phyloP scores from a whole-genome alignment of 495 filamentous ascomycete species.

The Glonium stellatum region DNA sequence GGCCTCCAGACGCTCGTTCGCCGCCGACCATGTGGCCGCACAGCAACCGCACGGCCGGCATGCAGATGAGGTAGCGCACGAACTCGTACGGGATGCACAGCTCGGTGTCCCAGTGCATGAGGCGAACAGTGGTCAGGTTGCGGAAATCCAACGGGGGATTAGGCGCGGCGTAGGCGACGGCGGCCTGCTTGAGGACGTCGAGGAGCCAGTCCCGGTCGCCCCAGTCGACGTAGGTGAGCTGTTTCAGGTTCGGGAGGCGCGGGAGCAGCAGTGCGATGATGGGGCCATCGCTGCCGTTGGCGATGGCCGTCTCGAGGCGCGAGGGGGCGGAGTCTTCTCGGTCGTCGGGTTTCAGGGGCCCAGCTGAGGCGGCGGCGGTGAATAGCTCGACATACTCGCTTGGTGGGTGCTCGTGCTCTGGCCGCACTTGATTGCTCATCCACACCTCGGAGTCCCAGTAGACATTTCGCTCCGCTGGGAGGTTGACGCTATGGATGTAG shows the following conservation, averaged over 20 bases:
- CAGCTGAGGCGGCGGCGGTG: not conserved
- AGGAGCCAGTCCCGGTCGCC: not conserved
- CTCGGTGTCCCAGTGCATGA: not conserved
- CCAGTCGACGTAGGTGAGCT: not conserved
- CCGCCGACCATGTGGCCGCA: not conserved
- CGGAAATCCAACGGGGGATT: not conserved
- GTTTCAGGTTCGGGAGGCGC: constrained; percentile 4
- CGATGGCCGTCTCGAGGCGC: not conserved
- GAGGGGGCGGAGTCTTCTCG: not conserved
- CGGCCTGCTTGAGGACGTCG: not conserved
- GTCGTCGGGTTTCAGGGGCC: not conserved
- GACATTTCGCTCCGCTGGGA: not conserved
- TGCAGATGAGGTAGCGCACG: not conserved
- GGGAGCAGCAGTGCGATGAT: constrained; percentile 6
- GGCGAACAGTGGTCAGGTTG: not conserved
- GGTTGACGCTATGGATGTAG: not conserved
- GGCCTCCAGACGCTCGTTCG: not conserved
- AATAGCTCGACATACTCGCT: not conserved
- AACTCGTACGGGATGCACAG: not conserved
- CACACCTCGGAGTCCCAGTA: not conserved
- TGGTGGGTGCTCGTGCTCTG: not conserved
- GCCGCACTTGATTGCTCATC: not conserved
- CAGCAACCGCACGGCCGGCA: not conserved
- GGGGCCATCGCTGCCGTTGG: not conserved
- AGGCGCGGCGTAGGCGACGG: not conserved